Evolutionary conservation across 495 filamentous ascomycete genomes (phyloP).

Genomic region (Entonaema liquescens): DNA sequence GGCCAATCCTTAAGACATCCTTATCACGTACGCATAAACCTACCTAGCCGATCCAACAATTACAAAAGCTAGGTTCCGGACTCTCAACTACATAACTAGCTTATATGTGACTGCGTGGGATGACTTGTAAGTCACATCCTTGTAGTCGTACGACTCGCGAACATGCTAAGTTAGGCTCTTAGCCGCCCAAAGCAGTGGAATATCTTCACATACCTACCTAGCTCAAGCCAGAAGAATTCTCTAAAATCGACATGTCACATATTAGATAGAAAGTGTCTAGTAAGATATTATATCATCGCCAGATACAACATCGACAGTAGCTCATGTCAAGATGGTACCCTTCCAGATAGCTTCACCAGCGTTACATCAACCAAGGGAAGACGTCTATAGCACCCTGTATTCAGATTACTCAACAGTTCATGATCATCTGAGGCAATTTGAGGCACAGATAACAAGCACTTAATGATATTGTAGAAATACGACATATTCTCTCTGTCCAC

Average conservation of each 20-base stretch:
- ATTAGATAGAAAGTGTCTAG: background rate
- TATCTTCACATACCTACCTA: background rate
- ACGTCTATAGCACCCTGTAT: background rate
- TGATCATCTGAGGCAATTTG: background rate
- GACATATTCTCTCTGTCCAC: background rate
- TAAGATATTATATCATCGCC: background rate
- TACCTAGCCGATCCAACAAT: background rate
- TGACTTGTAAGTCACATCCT: background rate
- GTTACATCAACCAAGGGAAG: background rate
- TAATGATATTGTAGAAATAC: background rate
- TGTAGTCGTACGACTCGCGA: constrained; percentile 20
- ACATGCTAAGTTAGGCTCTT: background rate
- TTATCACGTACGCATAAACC: background rate
- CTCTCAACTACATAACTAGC: background rate
- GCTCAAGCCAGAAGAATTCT: background rate
- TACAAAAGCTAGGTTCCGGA: background rate
- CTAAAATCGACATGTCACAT: background rate
- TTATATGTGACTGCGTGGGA: constrained; percentile 1
- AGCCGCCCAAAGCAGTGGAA: background rate
- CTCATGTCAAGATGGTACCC: background rate
- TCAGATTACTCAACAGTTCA: background rate
- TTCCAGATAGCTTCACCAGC: background rate
- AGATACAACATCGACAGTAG: background rate
- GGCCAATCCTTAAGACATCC: background rate
- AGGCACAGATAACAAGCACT: background rate